These are phyloP conservation scores for Withania somnifera DNA, from an alignment of 305 asterid genomes.

Conservation along the genomic window DNA sequence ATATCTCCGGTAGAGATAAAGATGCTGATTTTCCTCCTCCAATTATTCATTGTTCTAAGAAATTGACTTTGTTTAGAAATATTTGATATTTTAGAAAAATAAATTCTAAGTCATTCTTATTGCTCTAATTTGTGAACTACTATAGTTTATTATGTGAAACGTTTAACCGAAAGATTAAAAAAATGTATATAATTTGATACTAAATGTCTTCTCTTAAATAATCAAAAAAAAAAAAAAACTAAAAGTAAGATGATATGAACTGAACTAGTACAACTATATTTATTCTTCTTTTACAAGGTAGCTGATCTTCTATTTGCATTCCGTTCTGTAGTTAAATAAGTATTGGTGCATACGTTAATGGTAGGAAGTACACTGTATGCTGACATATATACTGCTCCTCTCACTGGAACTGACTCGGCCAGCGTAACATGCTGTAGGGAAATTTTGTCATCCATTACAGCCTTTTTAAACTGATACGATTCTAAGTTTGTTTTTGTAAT, in stretches of 20 bases:
- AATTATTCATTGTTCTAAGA: neutral
- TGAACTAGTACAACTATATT: neutral
- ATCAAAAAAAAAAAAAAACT: too few species aligned
- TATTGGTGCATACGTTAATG: neutral
- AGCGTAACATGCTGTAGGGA: neutral
- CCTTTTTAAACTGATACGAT: neutral
- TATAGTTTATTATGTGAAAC: neutral
- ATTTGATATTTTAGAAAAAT: neutral
- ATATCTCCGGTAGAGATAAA: slow-evolving; percentile 71
- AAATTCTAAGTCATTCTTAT: neutral
- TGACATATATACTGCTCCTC: neutral
- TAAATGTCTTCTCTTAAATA: too few species aligned
- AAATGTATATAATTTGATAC: neutral
- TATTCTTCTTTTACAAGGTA: neutral
- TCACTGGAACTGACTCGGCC: neutral
- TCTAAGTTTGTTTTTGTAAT: neutral
- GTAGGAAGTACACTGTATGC: neutral
- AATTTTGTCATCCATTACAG: neutral
- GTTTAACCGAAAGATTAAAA: neutral
- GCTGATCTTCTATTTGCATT: neutral
- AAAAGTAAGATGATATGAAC: neutral
- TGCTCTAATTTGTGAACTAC: neutral
- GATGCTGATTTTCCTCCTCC: slow-evolving; percentile 23
- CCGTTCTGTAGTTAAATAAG: neutral
- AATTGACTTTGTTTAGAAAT: neutral